Conservation (phyloP, 441 rosid species). For the Erodium texanum region DNA sequence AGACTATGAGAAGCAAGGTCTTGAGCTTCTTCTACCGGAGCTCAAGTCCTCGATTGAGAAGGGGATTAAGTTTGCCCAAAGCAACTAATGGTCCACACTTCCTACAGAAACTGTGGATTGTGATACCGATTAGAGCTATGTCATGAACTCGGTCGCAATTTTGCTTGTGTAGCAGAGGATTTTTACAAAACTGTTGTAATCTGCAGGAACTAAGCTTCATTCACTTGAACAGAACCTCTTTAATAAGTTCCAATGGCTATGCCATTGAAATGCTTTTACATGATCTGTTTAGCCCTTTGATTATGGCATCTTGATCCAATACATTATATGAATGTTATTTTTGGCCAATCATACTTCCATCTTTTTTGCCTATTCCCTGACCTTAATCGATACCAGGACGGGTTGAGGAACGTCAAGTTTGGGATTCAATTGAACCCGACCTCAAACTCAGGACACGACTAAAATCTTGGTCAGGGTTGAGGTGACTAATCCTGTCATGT, state of each 20-base stretch:
- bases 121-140: not conserved
- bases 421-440: no score
- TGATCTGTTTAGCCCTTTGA: not conserved
- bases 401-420: no score
- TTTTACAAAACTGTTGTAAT: not conserved
- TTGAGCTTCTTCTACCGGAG: slow-evolving; percentile 75
- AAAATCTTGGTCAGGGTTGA: no score
- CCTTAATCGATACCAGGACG: no score
- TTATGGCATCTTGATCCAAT: no score
- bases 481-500: no score
- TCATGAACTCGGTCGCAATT: not conserved
- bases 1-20: slow-evolving; percentile 66
- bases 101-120: no score
- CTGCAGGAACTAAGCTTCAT: not conserved
- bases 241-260: not conserved
- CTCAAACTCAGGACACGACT: no score
- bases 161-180: not conserved
- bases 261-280: not conserved
- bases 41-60: slow-evolving; percentile 74
- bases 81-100: not conserved
- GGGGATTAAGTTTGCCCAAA: slow-evolving; percentile 60
- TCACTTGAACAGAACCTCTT: not conserved
- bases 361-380: no score
- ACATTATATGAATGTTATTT: no score
- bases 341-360: no score